A percentile compares a stretch with the other conserved stretches of the same genome.
Evolutionary conservation across 139 green algal genomes (phyloP).

Genomic region (Eudorina sp.): DNA sequence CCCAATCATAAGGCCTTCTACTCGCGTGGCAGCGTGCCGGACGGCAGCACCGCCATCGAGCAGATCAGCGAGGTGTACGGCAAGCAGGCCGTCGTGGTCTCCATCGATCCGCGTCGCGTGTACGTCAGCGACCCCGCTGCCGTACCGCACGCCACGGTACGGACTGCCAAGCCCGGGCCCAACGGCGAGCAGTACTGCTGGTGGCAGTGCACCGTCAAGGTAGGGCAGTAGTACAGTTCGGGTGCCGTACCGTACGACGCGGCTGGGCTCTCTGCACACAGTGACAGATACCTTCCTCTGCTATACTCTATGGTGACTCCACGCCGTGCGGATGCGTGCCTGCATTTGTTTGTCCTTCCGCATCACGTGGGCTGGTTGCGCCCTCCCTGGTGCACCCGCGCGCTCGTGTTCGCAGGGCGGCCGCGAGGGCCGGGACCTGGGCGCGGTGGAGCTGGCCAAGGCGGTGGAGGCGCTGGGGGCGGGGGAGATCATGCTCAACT

Average conservation of each 20-base stretch:
- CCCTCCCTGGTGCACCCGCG: too few species aligned
- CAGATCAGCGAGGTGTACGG: constrained; percentile 97
- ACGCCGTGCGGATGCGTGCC: too few species aligned
- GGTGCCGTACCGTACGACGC: background rate
- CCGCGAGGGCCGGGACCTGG: constrained; percentile 92
- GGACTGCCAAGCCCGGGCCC: constrained; percentile 78
- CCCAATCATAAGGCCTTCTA: constrained; percentile 67
- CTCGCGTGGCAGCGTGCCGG: constrained; percentile 27
- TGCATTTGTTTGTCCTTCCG: too few species aligned
- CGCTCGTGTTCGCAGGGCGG: constrained; percentile 87
- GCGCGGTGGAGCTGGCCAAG: constrained; percentile 91
- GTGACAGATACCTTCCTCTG: too few species aligned
- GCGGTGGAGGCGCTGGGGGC: constrained; percentile 95
- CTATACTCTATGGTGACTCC: too few species aligned
- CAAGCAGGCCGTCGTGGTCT: constrained; percentile 91
- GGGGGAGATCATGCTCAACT: constrained; percentile 99
- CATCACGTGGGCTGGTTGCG: too few species aligned
- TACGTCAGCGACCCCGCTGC: constrained; percentile 83
- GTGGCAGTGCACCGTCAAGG: constrained; percentile 97
- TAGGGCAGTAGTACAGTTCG: background rate
- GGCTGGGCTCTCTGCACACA: background rate
- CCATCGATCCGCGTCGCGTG: constrained; percentile 93
- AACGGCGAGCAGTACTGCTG: constrained; percentile 97
- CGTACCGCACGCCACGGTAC: constrained; percentile 43
- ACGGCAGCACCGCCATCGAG: constrained; percentile 87